Percentiles rank a stretch among this genome's conserved stretches.
Conservation (phyloP, 73 alveolate genomes). For the Tetrahymena malaccensis region DNA sequence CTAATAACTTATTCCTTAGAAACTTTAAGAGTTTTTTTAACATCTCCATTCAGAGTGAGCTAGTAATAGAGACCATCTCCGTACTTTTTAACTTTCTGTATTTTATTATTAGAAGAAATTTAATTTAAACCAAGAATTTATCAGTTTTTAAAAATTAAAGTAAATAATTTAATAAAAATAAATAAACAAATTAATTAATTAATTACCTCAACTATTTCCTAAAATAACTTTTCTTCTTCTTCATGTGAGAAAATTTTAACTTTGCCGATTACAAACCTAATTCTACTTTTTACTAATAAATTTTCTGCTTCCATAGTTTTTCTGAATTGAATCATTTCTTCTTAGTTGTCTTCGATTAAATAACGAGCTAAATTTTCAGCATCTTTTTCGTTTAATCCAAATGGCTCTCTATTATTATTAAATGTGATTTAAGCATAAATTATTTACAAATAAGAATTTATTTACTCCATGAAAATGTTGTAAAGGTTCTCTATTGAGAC, state of each 20-base stretch:
- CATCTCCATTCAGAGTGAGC: background rate
- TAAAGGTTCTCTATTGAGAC: background rate
- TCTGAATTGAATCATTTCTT: background rate
- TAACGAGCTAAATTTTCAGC: background rate
- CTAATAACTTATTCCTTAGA: background rate
- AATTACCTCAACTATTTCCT: background rate
- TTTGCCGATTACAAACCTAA: background rate
- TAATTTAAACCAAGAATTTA: background rate
- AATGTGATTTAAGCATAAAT: background rate
- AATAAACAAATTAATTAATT: background rate
- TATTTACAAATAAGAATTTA: background rate
- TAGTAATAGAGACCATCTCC: background rate
- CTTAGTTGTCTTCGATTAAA: background rate
- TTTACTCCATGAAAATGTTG: background rate
- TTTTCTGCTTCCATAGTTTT: background rate
- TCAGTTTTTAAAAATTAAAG: background rate
- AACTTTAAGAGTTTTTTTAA: background rate
- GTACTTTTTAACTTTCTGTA: background rate
- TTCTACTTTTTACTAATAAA: background rate
- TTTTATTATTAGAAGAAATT: background rate
- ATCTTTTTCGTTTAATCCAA: background rate
- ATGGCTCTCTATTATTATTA: background rate
- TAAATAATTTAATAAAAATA: too few species aligned
- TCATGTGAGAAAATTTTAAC: background rate
- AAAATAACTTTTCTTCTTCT: background rate